phyloP scores from a whole-genome alignment of 345 rosid genomes.

The Corchorus olitorius region DNA sequence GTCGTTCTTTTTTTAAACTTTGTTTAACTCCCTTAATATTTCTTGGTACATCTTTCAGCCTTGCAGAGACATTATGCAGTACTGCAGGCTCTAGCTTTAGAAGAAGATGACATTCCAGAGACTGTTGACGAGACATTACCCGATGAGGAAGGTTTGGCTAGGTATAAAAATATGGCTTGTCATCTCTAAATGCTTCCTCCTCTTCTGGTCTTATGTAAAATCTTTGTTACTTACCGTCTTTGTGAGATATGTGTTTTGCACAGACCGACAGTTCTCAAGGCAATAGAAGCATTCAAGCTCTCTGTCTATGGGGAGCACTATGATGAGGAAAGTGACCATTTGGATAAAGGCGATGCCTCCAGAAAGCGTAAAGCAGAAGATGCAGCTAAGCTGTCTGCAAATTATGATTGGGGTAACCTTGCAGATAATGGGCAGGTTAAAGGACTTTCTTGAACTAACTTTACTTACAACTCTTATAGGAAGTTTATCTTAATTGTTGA shows the following conservation, averaged over 20 bases:
- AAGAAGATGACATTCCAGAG: constrained; percentile 78
- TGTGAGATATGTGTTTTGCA: constrained; percentile 13
- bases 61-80: constrained; percentile 93
- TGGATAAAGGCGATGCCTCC: constrained; percentile 47
- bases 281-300: constrained; percentile 67
- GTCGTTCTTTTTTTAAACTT: constrained; percentile 6
- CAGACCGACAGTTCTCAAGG: constrained; percentile 71
- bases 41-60: constrained; percentile 46
- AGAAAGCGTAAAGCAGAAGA: constrained; percentile 72
- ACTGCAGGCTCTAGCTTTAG: constrained; percentile 84
- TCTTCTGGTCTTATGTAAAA: background rate
- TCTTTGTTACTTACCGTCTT: background rate
- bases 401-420: constrained; percentile 69
- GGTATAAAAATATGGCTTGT: constrained; percentile 38
- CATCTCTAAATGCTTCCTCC: constrained; percentile 1
- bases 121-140: constrained; percentile 76
- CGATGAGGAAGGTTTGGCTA: constrained; percentile 83
- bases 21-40: background rate
- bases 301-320: constrained; percentile 73
- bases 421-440: constrained; percentile 85
- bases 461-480: background rate
- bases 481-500: constrained; percentile 6
- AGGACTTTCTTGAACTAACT: constrained; percentile 7
- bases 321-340: constrained; percentile 51
- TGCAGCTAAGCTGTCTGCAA: constrained; percentile 46